Conservation (phyloP, 2,329 filamentous ascomycete genomes). For the Xylaria sp. region DNA sequence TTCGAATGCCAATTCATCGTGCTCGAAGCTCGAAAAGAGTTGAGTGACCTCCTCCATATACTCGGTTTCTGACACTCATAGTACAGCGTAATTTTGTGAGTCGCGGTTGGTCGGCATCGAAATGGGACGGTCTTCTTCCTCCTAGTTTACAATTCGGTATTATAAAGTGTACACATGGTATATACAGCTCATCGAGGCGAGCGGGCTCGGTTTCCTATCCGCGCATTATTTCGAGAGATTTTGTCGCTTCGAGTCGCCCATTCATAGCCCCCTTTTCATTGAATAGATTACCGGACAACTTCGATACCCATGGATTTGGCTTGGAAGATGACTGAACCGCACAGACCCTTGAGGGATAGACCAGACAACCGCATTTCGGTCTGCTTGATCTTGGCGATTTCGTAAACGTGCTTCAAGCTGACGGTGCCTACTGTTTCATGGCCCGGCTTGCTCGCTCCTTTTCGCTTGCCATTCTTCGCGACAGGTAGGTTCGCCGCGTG, state of each 20-base stretch:
- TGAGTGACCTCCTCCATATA: background rate
- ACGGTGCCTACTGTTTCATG: constrained; percentile 77
- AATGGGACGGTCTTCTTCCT: background rate
- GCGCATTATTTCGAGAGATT: background rate
- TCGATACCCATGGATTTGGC: constrained; percentile 70
- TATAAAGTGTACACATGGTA: constrained; percentile 10
- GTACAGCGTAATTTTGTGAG: background rate
- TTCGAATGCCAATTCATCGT: background rate
- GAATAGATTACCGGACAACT: constrained; percentile 47
- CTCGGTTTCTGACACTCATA: background rate
- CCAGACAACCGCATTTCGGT: constrained; percentile 69
- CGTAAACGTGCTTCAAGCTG: constrained; percentile 91
- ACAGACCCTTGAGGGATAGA: constrained; percentile 63
- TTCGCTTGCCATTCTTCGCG: constrained; percentile 68
- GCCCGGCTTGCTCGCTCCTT: constrained; percentile 71
- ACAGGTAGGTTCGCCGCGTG: constrained; percentile 71
- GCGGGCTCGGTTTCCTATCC: background rate
- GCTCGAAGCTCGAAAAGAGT: background rate
- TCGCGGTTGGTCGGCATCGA: background rate
- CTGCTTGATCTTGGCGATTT: constrained; percentile 96
- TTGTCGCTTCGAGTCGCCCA: background rate
- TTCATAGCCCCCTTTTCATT: background rate
- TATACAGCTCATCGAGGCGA: constrained; percentile 7
- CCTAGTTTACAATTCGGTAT: constrained; percentile 7
- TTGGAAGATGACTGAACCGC: constrained; percentile 68